Percentiles rank a stretch among this genome's conserved stretches.
These are phyloP conservation scores for Psidium friedrichsthalianum DNA, from an alignment of 345 rosid genomes.

Conservation along the genomic window DNA sequence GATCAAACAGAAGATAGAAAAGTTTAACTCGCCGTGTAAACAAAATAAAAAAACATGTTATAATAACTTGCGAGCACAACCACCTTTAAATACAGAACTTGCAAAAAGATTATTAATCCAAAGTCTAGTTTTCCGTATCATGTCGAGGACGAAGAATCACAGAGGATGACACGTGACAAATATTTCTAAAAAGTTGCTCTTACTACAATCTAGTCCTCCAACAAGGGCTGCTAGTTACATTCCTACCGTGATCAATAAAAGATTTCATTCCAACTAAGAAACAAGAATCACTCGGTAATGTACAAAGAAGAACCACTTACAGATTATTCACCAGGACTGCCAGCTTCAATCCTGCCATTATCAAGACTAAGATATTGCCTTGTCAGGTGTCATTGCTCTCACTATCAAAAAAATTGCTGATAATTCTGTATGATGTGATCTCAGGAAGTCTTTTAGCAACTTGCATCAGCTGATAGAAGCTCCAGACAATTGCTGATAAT, in stretches of 20 bases:
- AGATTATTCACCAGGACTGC: neutral
- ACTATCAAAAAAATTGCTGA: too few relatives aligned
- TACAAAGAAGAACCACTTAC: neutral
- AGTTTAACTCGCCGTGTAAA: neutral
- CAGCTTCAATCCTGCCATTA: too few relatives aligned
- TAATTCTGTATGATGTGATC: too few relatives aligned
- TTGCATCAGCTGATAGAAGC: too few relatives aligned
- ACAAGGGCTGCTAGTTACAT: neutral
- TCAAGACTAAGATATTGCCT: too few relatives aligned
- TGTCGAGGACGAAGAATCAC: neutral
- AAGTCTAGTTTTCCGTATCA: neutral
- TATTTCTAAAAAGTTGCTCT: neutral
- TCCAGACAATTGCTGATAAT: neutral
- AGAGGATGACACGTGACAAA: neutral
- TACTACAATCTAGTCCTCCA: neutral
- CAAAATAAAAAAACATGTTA: neutral
- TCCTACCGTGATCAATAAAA: neutral
- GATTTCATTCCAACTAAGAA: neutral
- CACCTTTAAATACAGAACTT: neutral
- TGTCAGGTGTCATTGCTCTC: too few relatives aligned
- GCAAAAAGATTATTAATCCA: neutral
- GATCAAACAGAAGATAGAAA: neutral
- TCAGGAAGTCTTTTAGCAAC: too few relatives aligned
- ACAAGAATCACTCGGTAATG: neutral
- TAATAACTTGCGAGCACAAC: neutral